Conservation (phyloP, 495 filamentous ascomycete species). For the Mycothermus thermophilus region DNA sequence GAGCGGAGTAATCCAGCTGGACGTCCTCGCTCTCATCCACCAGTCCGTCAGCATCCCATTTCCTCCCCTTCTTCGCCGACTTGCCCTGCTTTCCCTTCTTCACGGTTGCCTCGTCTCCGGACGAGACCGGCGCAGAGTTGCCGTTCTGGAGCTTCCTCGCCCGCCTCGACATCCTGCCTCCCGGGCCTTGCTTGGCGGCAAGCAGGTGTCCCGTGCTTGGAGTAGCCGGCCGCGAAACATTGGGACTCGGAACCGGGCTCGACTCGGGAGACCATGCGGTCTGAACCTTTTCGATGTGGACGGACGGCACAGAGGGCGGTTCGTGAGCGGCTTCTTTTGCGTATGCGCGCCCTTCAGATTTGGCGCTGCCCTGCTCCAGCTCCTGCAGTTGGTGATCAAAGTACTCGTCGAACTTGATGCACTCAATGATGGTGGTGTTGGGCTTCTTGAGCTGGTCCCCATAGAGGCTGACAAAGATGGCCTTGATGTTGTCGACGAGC, state of each 20-base stretch:
- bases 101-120: conserved; percentile 58
- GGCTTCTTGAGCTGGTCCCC: conserved; percentile 72
- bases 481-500: conserved; percentile 84
- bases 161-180: conserved; percentile 62
- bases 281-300: conserved; percentile 24
- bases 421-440: conserved; percentile 60
- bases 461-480: conserved; percentile 79
- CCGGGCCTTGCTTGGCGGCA: conserved; percentile 55
- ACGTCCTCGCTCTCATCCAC: conserved; percentile 75
- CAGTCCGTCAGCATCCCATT: conserved; percentile 80
- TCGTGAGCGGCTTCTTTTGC: conserved; percentile 31
- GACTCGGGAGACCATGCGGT: conserved; percentile 35
- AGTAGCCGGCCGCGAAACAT: conserved; percentile 64
- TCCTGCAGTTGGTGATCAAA: conserved; percentile 86
- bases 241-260: conserved; percentile 56
- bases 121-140: conserved; percentile 55
- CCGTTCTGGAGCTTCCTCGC: conserved; percentile 59
- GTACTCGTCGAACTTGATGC: conserved; percentile 72
- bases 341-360: conserved; percentile 21
- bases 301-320: conserved; percentile 29
- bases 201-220: conserved; percentile 54
- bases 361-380: conserved; percentile 44
- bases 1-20: conserved; percentile 74
- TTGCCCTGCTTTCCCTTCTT: conserved; percentile 46
- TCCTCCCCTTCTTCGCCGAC: conserved; percentile 68